Evolutionary conservation across 1,139 yeast genomes (phyloP).

Genomic region (Yamadazyma diospyri): DNA sequence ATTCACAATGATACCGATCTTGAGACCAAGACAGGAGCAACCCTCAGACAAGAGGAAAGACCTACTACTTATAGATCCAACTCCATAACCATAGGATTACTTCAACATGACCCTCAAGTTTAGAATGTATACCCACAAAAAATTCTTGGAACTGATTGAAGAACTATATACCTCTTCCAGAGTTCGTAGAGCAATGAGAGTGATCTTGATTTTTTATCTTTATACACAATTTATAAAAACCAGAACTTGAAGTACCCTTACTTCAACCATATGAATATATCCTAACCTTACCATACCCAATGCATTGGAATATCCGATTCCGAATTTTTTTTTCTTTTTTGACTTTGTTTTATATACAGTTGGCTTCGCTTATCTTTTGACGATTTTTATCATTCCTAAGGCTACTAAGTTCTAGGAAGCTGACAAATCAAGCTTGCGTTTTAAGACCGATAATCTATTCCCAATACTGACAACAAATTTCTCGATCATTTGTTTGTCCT

Average conservation of each 20-base stretch:
- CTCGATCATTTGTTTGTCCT: slow-evolving; percentile 72
- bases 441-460: slow-evolving; percentile 58
- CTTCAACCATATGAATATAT: slow-evolving; percentile 3
- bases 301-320: slow-evolving; percentile 5
- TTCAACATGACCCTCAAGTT: slow-evolving; percentile 23
- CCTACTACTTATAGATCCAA: slow-evolving; percentile 37
- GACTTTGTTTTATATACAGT: slow-evolving; percentile 4
- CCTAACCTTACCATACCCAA: slow-evolving; percentile 7
- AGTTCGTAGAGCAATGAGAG: neutral
- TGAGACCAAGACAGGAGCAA: slow-evolving; percentile 22
- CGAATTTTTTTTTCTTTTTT: slow-evolving; percentile 7
- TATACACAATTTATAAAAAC: slow-evolving; percentile 5
- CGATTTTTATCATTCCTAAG: neutral
- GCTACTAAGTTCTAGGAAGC: neutral
- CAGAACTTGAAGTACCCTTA: slow-evolving; percentile 4
- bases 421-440: slow-evolving; percentile 28
- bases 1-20: slow-evolving; percentile 37
- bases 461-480: slow-evolving; percentile 75
- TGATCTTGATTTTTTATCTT: slow-evolving; percentile 1
- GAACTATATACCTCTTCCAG: too few species aligned
- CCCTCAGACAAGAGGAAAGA: slow-evolving; percentile 18
- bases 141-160: too few species aligned
- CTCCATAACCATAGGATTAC: slow-evolving; percentile 40
- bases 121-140: slow-evolving; percentile 1
- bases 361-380: neutral